Conservation (phyloP, 768 basidiomycete species). For the Panellus pusillus region DNA sequence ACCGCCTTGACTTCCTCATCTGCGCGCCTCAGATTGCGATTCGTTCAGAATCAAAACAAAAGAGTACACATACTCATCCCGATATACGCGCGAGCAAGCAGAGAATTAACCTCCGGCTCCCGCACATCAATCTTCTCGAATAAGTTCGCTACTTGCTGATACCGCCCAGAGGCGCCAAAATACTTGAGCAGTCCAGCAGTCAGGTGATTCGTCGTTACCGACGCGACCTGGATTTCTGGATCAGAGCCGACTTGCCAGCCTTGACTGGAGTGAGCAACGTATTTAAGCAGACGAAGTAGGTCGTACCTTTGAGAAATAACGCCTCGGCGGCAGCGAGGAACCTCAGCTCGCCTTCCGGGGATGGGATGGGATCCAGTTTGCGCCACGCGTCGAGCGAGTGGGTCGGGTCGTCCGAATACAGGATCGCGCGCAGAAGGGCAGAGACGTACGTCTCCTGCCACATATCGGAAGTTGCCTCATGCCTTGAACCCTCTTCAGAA, state of each 20-base stretch:
- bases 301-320: conserved; percentile 79
- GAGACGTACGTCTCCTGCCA: conserved; percentile 99
- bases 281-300: neutral
- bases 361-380: conserved; percentile 94
- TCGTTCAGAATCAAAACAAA: neutral
- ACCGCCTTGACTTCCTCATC: conserved; percentile 99
- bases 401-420: conserved; percentile 94
- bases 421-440: conserved; percentile 83
- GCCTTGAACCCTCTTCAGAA: conserved; percentile 45
- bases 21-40: conserved; percentile 30
- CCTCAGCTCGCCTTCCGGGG: conserved; percentile 81
- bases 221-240: conserved; percentile 98
- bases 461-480: conserved; percentile 85
- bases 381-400: conserved; percentile 92
- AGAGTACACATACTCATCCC: conserved; percentile 83
- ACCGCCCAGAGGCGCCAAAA: conserved; percentile 89
- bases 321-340: conserved; percentile 91
- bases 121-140: conserved; percentile 87
- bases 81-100: conserved; percentile 88
- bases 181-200: conserved; percentile 96
- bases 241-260: conserved; percentile 99
- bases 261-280: conserved; percentile 29
- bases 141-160: conserved; percentile 84
- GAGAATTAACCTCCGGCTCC: conserved; percentile 86
- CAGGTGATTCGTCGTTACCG: conserved; percentile 93